Evolutionary conservation across 495 filamentous ascomycete genomes (phyloP), one percentile per base, ranked within the genome.

Genomic region (Penicillium desertorum): DNA sequence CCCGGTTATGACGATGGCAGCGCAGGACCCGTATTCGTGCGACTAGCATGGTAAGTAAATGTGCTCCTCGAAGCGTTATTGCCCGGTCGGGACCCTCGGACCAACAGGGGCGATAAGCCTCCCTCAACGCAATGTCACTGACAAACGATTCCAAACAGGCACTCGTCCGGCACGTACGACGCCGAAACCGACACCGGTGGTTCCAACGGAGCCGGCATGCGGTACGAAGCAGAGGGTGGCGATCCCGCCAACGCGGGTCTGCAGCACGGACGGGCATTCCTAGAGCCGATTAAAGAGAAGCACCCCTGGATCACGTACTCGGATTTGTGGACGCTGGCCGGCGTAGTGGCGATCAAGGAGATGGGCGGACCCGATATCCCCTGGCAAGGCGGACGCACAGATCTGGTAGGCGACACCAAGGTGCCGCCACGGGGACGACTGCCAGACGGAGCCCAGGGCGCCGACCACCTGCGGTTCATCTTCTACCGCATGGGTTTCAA

Each of bases 401-500:
- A 87, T 59, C 75, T 76, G 61, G 75, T 83, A 16, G 81, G 82
- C 56, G 82, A 85, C 61, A 72, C 63, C 57, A 80, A 83, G 59
- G 68, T 85, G 3, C 81, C 82, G 1, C 81, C 83, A 8, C 75
- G 80, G 0, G 83, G 83, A 1, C 68, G 84, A 2, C 67, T 86
- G 16, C 84, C 83, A 1, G 83, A 86, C 59, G 83, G 68, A n/a
- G 76, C 83, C 2, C 75, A 78, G 53, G 84, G 83, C 36, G 75
- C 82, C 19, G 81, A 81, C 23, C 82, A 87, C 61, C 60, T 87
- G 46, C 76, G 83, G 2, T 68, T 68, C 58, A 78, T 87, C 64
- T 86, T 86, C 68, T 73, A 80, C 63, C 78, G 82, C 23, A 86
- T 86, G 83, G 82, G 83, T n/a, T 86, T 86, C 71, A 76, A 78